Conservation (phyloP, 2,329 filamentous ascomycete species). For the Alternaria triticimaculans region DNA sequence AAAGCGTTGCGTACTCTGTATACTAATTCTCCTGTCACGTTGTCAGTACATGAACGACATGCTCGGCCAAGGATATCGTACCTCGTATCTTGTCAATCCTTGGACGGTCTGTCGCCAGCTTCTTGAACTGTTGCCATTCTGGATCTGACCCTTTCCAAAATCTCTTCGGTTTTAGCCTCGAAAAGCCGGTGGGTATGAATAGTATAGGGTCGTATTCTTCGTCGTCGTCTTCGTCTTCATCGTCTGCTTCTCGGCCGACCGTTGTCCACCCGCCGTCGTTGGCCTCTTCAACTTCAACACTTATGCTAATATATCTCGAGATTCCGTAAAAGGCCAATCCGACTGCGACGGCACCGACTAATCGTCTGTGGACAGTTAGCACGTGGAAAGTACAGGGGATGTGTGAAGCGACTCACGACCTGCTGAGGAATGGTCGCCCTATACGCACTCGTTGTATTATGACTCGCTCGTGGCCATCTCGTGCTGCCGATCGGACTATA, state of each 20-base stretch:
- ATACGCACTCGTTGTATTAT: conserved; percentile 52
- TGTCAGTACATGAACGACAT: conserved; percentile 7
- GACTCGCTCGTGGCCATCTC: conserved; percentile 40
- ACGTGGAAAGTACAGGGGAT: not conserved
- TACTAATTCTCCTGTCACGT: conserved; percentile 45
- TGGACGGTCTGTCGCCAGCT: conserved; percentile 52
- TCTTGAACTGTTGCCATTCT: conserved; percentile 60
- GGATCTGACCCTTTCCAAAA: conserved; percentile 61
- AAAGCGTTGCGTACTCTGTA: conserved; percentile 40
- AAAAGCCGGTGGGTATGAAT: conserved; percentile 59
- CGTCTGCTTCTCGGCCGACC: conserved; percentile 29
- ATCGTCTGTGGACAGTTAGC: conserved; percentile 28
- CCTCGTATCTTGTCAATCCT: conserved; percentile 50
- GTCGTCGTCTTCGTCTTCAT: conserved; percentile 41
- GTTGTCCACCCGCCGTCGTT: conserved; percentile 23
- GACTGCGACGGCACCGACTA: conserved; percentile 31
- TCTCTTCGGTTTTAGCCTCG: conserved; percentile 47
- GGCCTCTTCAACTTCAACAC: conserved; percentile 31
- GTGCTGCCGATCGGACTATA: conserved; percentile 33
- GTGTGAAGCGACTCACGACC: conserved; percentile 34
- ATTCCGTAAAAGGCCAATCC: conserved; percentile 27
- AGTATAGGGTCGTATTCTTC: conserved; percentile 44
- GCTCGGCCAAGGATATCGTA: conserved; percentile 15
- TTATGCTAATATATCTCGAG: conserved; percentile 30
- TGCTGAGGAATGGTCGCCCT: conserved; percentile 44